A percentile compares a stretch with the other conserved stretches of the same genome.
Evolutionary conservation across 805 yeast genomes (phyloP).

Genomic region (Saturnispora halmiae): DNA sequence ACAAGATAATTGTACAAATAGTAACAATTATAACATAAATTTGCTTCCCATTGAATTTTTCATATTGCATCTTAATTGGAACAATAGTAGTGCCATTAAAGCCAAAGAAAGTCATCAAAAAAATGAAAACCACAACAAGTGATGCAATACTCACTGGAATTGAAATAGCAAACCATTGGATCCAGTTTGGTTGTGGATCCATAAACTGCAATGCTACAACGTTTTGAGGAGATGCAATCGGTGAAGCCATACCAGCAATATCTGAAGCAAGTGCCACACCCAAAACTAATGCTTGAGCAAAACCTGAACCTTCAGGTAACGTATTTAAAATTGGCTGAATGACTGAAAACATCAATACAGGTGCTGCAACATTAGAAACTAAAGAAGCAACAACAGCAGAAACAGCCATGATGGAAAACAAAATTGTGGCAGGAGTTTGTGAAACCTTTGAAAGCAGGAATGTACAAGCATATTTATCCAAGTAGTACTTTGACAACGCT

Average conservation of each 20-base stretch:
- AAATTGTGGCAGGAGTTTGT: constrained; percentile 67
- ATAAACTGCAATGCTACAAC: constrained; percentile 82
- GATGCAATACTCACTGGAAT: constrained; percentile 67
- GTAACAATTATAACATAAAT: constrained; percentile 67
- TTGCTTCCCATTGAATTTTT: constrained; percentile 62
- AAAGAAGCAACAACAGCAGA: constrained; percentile 86
- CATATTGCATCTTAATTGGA: constrained; percentile 54
- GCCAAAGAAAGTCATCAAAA: constrained; percentile 56
- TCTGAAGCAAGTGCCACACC: constrained; percentile 93
- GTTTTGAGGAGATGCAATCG: constrained; percentile 95
- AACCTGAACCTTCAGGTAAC: constrained; percentile 65
- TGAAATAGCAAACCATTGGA: constrained; percentile 85
- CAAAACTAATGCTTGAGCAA: constrained; percentile 73
- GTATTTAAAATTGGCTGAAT: constrained; percentile 85
- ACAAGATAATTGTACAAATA: constrained; percentile 61
- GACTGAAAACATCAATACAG: constrained; percentile 84
- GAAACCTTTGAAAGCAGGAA: constrained; percentile 77
- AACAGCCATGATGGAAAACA: constrained; percentile 76
- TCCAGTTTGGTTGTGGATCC: constrained; percentile 82
- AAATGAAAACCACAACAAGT: constrained; percentile 61
- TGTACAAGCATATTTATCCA: constrained; percentile 81
- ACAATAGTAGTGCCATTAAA: constrained; percentile 37
- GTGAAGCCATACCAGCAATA: constrained; percentile 95
- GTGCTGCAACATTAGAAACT: constrained; percentile 97
- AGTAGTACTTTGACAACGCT: constrained; percentile 81